A percentile compares a stretch with the other conserved stretches of the same genome.
Evolutionary conservation across 2,329 filamentous ascomycete species (phyloP).

Genomic region (Beauveria pseudobassiana): DNA sequence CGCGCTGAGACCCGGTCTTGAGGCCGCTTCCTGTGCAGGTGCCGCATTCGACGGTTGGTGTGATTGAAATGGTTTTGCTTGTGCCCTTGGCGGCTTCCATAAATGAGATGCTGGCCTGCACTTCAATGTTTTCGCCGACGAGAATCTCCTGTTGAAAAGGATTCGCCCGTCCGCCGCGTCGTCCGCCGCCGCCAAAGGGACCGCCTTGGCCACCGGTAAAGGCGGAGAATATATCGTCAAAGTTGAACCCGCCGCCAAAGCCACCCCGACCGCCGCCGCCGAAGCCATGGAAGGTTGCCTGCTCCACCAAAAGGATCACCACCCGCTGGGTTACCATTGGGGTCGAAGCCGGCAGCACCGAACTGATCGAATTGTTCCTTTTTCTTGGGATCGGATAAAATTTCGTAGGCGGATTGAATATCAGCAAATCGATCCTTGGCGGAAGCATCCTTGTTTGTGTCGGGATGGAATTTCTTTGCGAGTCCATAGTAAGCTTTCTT

Average conservation of each 20-base stretch:
- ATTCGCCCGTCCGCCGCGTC: conserved; percentile 43
- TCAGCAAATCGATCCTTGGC: conserved; percentile 94
- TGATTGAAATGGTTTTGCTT: conserved; percentile 79
- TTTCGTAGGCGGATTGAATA: conserved; percentile 88
- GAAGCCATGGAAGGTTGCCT: conserved; percentile 54
- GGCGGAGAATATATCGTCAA: conserved; percentile 89
- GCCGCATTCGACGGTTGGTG: conserved; percentile 71
- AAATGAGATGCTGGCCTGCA: conserved; percentile 87
- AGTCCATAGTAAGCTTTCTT: conserved; percentile 98
- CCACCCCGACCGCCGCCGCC: conserved; percentile 53
- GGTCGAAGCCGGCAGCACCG: conserved; percentile 81
- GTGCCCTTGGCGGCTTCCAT: conserved; percentile 93
- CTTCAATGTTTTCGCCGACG: conserved; percentile 94
- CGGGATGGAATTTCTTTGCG: conserved; percentile 95
- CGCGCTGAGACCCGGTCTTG: conserved; percentile 69
- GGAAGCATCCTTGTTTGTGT: conserved; percentile 91
- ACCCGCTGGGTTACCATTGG: conserved; percentile 55
- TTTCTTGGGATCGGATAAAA: conserved; percentile 89
- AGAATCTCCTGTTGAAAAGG: conserved; percentile 73
- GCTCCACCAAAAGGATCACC: conserved; percentile 56
- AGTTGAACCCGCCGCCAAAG: conserved; percentile 81
- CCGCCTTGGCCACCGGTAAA: conserved; percentile 55
- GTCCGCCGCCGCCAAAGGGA: conserved; percentile 49
- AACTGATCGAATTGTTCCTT: conserved; percentile 87
- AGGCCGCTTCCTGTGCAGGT: conserved; percentile 79